Base-by-base conservation (phyloP, 192 early-diverging fungal species). In the Podila minutissima region DNA sequence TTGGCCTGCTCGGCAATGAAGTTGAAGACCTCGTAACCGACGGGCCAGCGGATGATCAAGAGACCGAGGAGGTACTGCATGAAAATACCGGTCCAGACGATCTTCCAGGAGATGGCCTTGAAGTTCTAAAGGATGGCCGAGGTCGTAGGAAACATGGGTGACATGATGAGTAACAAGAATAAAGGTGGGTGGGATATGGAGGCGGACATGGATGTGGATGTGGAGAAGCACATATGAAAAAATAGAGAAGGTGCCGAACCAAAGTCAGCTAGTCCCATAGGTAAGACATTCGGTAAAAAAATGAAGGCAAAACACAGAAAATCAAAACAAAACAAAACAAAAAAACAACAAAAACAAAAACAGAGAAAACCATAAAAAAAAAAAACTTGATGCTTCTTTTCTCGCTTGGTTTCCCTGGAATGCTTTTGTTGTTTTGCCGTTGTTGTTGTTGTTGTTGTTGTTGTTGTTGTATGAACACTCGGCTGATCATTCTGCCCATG, bases 21-120 rank as follows among this genome's bases (percentile, higher is more conserved):
- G 17, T 87, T 72, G 85, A 97, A 96, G 61, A 95, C 69, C 67
- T 89, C 79, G 69, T 88, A 83, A 37, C 96, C 96, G 71, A 89
- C 88, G 32, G 75, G 62, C 55, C 92, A 93, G 62, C 91, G 88
- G 76, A 94, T 86, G 50, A 95, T 92, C 65, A 96, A 87, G 51
- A 96, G 86, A 37, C 91, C 96, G 62, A 97, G 76, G 48, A 94
- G 67, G 76, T 92, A 94, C 85, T 97, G 95, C 72, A 93, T 55
- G 28, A 95, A 81, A 55, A 92, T 82, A 22, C 93, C 94, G 57
- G 89, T 88, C 33, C 87, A 75, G 22, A 96, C 90, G 9, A 92
- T 94, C 77, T 88, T 89, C 92, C 94, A 94, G 57, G 89, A 85
- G 70, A 97, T 91, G 24, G 83, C 78, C 37, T 73, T 84, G 59